Percentiles rank a stretch among this genome's conserved stretches.
phyloP scores from a whole-genome alignment of 1,284 basidiomycete genomes.

The Rhodotorula sp. region DNA sequence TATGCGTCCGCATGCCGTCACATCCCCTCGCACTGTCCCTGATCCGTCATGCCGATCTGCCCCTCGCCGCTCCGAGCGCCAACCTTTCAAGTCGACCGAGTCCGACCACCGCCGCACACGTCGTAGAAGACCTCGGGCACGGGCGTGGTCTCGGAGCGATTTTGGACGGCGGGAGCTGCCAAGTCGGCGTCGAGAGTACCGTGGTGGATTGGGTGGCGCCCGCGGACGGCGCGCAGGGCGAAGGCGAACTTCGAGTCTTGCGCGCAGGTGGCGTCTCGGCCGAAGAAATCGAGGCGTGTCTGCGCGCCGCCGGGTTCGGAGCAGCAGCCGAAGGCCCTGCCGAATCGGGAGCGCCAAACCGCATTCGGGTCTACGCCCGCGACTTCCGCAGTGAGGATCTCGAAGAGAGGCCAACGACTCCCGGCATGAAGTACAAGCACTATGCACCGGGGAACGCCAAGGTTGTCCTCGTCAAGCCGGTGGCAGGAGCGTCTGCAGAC shows the following conservation, averaged over 20 bases:
- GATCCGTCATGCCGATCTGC: slow-evolving; percentile 70
- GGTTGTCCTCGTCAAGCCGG: slow-evolving; percentile 60
- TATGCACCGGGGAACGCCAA: slow-evolving; percentile 88
- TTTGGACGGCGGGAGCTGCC: slow-evolving; percentile 87
- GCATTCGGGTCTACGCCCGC: slow-evolving; percentile 64
- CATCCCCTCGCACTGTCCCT: slow-evolving; percentile 89
- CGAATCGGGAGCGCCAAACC: slow-evolving; percentile 17
- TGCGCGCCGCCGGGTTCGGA: slow-evolving; percentile 52
- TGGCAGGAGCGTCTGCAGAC: not conserved
- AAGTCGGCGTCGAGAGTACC: slow-evolving; percentile 90
- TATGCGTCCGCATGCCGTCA: slow-evolving; percentile 90
- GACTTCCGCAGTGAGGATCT: slow-evolving; percentile 66
- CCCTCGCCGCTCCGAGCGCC: slow-evolving; percentile 91
- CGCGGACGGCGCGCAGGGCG: slow-evolving; percentile 56
- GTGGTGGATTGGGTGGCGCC: slow-evolving; percentile 72
- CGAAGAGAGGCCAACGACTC: slow-evolving; percentile 73
- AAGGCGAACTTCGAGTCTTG: slow-evolving; percentile 64
- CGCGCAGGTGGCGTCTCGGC: slow-evolving; percentile 90
- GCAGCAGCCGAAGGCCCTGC: slow-evolving; percentile 12
- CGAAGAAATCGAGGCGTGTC: slow-evolving; percentile 71
- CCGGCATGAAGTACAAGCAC: slow-evolving; percentile 99
- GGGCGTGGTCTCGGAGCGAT: slow-evolving; percentile 66
- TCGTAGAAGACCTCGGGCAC: slow-evolving; percentile 67
- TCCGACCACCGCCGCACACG: slow-evolving; percentile 88
- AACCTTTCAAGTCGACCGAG: slow-evolving; percentile 93